Base-by-base conservation (phyloP, 345 rosid species). In the Hibiscus mutabilis region DNA sequence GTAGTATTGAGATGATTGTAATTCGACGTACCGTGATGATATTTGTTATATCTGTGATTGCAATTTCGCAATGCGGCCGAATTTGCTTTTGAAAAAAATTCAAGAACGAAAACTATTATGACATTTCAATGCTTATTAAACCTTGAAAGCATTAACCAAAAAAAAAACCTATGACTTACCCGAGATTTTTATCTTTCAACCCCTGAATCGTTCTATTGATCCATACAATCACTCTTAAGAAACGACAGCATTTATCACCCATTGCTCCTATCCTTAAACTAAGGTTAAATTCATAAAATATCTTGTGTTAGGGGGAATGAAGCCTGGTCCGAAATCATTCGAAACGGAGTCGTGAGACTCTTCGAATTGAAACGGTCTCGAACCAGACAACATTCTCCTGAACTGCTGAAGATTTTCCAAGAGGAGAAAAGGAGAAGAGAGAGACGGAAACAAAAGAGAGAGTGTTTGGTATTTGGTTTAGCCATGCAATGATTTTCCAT, bases 301-400 rank as follows among this genome's bases (percentile, higher is more conserved):
- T 14, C 8, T 2, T 2, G 37, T 24, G 70, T 82, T 85, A 85
- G 82, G 89, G 91, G 95, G 95, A 89, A 91, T 87, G 95, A 89
- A 89, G 92, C 92, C 95, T 91, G 97, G 97, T 91, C 95, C 97
- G 97, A 87, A 74, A 88, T 81, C 92, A 76, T 78, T 76, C 6
- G 76, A 77, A 56, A 29, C 13, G 31, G 4, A 61, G 7, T 33
- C 13, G 6, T 53, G 1, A 44, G 56, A 66, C 14, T 14, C 46
- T 46, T 66, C 13, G 21, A 58, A 58, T 66, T n/a, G 82, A 78
- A 37, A 81, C 70, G 87, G 79, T 82, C 79, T 86, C 89, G 87
- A 86, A 83, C 85, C 89, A 83, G 87, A 78, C 86, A 82, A 81
- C 89, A 83, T 78, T 74, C 87, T 85, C 85, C 89, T 80, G 84